Base-by-base conservation (phyloP, 441 rosid species). In the Biscutella auriculata region DNA sequence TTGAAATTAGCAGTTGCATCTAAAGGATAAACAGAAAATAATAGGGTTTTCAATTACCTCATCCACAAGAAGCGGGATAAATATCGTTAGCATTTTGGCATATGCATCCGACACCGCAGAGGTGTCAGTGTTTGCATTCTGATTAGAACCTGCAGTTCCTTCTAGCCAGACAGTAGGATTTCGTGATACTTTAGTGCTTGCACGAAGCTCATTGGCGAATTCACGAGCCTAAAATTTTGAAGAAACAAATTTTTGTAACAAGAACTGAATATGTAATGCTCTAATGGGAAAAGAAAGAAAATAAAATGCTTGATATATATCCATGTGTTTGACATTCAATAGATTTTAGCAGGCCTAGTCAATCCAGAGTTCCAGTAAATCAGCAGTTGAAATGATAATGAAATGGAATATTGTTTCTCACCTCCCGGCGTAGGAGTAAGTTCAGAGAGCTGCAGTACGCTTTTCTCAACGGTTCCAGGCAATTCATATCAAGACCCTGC, bases 191-290 rank as follows among this genome's bases (percentile, higher is more conserved):
- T 95, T 95, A 66, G 99, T 95, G 73, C 97, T 83, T 66, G 97
- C 95, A 75, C 99, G 99, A 66, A 95, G 99, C 83, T 95, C 99
- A 69, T 91, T 95, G 30, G 97, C 96, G 60, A 86, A 95, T 71
- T 95, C 99, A 39, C 97, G 97, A 72, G 99, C 97, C 99, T 95
- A 80, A n/a, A 41, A 43, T 29, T 46, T 34, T 12, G 1, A 55
- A 66, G 46, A 56, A 54, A 27, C 9, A 42, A 26, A 29, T 19
- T 21, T 14, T 33, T 11, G 53, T 42, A 34, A 34, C 47, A 15
- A 21, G 58, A 59, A 53, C 59, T 21, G 9, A 28, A 49, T 21
- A 30, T 27, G 6, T 39, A 30, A 53, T 3, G 12, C 51, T 39
- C 29, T 23, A 19, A 19, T 19, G 23, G 23, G 23, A 19, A 30